Base-by-base conservation (phyloP, 257 asterid species). In the Przewalskia tangutica region DNA sequence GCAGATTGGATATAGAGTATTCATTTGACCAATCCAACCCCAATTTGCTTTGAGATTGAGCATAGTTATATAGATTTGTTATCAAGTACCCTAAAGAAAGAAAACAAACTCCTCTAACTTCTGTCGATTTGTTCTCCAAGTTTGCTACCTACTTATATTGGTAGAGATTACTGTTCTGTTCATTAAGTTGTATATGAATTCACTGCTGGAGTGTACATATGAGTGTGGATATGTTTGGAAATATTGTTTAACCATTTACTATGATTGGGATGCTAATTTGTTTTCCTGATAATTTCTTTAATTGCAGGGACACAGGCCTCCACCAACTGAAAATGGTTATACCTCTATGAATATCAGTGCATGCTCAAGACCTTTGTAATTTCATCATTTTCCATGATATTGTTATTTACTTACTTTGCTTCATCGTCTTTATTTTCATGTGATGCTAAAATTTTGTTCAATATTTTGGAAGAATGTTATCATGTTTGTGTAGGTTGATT, bases 301-400 rank as follows among this genome's bases (percentile, higher is more conserved):
- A 34, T 75, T 9, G 3, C 84, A 81, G 84, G 84, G 84, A 81
- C 18, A 42, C 68, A 81, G 54, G 84, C 84, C 79, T 38, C 77
- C 84, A 13, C 84, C 54, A 23, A 60, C 20, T 18, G 84, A 67
- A 38, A 66, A 63, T 18, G 78, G 65, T 16, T 17, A 51, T 6
- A 46, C 23, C 40, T 81, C 84, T 16, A 55, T 71, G 78, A 53
- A 65, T 56, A 67, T 67, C 42, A 81, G 78, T 3, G 54, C 84
- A n/a, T 54, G 80, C 40, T 65, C 84, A 44, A n/a, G n/a, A n/a
- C n/a, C n/a, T n/a, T n/a, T n/a, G n/a, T n/a, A n/a, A n/a, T n/a
- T n/a, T n/a, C n/a, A n/a, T n/a, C n/a, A n/a, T n/a, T n/a, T n/a
- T n/a, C n/a, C n/a, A n/a, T n/a, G n/a, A n/a, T n/a, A n/a, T n/a